A percentile compares a stretch with the other conserved stretches of the same genome.
Conservation (phyloP, 83 land plant genomes). For the Diphasiastrum complanatum region DNA sequence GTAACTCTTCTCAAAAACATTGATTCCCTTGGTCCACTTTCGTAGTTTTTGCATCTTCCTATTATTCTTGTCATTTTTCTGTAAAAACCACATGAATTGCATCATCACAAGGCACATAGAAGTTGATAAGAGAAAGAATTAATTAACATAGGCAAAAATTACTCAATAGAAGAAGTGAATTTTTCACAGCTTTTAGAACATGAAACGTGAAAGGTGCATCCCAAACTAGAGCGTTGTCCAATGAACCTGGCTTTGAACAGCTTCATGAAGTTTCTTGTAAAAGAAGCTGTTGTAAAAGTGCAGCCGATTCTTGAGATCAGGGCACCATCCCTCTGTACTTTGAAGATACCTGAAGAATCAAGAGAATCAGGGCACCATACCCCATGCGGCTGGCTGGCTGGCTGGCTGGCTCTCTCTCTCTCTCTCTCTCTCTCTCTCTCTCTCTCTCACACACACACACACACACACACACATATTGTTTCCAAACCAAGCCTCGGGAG, state of each 20-base stretch:
- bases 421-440: too few relatives aligned
- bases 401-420: too few relatives aligned
- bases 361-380: too few relatives aligned
- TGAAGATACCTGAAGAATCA: conserved; percentile 40
- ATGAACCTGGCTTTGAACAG: not conserved
- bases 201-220: not conserved
- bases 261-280: conserved; percentile 30
- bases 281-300: conserved; percentile 45
- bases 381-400: too few relatives aligned
- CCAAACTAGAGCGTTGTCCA: not conserved
- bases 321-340: conserved; percentile 15
- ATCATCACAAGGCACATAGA: not conserved
- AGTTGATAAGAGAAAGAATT: not conserved
- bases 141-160: too few relatives aligned
- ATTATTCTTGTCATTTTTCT: conserved; percentile 28
- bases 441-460: too few relatives aligned
- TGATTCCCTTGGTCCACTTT: conserved; percentile 78
- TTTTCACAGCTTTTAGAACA: too few relatives aligned
- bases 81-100: not conserved
- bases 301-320: conserved; percentile 19
- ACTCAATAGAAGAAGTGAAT: too few relatives aligned
- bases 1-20: conserved; percentile 63
- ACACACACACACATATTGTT: too few relatives aligned
- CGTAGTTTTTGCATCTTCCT: conserved; percentile 44
- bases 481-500: too few relatives aligned